A percentile compares a stretch with the other conserved stretches of the same genome.
phyloP scores from a whole-genome alignment of 805 yeast species.

The Allodekkera sacchari region DNA sequence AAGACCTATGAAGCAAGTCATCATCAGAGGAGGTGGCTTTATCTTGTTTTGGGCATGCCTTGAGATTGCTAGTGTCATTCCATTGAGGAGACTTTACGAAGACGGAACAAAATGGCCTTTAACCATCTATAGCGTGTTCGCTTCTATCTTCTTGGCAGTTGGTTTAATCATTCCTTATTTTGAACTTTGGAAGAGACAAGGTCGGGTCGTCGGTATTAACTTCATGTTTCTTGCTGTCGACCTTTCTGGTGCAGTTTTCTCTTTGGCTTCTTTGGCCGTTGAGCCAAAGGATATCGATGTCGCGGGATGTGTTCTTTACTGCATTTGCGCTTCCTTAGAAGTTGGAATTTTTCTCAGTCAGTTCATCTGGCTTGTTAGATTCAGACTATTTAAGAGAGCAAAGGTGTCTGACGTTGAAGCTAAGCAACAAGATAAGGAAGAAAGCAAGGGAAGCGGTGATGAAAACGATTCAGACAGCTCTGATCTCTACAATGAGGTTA shows the following conservation, averaged over 20 bases:
- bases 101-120: constrained; percentile 37
- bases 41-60: constrained; percentile 28
- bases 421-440: constrained; percentile 1
- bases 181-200: constrained; percentile 42
- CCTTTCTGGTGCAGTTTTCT: constrained; percentile 49
- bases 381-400: constrained; percentile 17
- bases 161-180: constrained; percentile 51
- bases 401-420: constrained; percentile 1
- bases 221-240: constrained; percentile 43
- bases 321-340: constrained; percentile 66
- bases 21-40: constrained; percentile 25
- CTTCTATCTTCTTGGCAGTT: constrained; percentile 38
- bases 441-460: constrained; percentile 2
- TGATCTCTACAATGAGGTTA: constrained; percentile 3
- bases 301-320: constrained; percentile 73
- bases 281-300: constrained; percentile 48
- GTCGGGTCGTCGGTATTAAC: constrained; percentile 48
- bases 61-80: constrained; percentile 43
- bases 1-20: constrained; percentile 23
- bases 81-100: constrained; percentile 38
- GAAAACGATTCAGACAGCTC: constrained; percentile 4
- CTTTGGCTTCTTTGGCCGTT: constrained; percentile 51
- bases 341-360: constrained; percentile 71
- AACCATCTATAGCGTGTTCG: constrained; percentile 39
- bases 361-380: constrained; percentile 54